Base-by-base conservation (phyloP, 768 basidiomycete species). In the Tephrocybe sp. region DNA sequence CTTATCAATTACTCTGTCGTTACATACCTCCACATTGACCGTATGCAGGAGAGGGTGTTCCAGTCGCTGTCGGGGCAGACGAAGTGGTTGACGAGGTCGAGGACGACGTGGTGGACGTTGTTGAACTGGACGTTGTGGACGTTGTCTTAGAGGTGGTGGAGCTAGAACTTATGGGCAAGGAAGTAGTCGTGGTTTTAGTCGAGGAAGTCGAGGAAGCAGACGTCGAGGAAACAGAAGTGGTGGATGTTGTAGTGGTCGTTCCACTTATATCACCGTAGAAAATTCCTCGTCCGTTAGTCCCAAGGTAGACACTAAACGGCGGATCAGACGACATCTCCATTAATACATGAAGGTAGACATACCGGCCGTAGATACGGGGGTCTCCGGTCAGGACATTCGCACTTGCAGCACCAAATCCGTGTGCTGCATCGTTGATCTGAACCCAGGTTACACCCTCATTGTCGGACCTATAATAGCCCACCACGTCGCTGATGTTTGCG, bases 231-330 rank as follows among this genome's bases (percentile, higher is more conserved):
- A 59, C 54, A 15, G 61, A 49, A 22, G 59, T 52, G 0, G 63
- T 52, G 15, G 56, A 46, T 9, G 62, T 57, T 13, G 60, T 47
- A 7, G 68, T 51, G 5, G 65, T 52, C 19, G 61, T 25, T 25
- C 68, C 70, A 49, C 58, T 61, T 9, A 62, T 54, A 53, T 79
- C 76, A 0, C 76, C 80, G 53, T 73, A 81, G 62, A 80, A 82
- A 36, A 75, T 77, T 13, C 80, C 80, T 26, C 82, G 76, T 21
- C 81, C 82, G 55, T 83, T 82, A 5, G 81, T 84, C 5, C 81
- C 81, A 31, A 83, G 73, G 53, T 84, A 84, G 0, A 81, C 79
- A 9, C 82, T 82, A 47, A n/a, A 30, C 25, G 18, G 15, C 5
- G 6, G 13, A 16, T 52, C 28, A 42, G 21, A 16, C 34, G 5